Evolutionary conservation across 2,329 filamentous ascomycete genomes (phyloP).

Genomic region (Ophiocordyceps robertsii): DNA sequence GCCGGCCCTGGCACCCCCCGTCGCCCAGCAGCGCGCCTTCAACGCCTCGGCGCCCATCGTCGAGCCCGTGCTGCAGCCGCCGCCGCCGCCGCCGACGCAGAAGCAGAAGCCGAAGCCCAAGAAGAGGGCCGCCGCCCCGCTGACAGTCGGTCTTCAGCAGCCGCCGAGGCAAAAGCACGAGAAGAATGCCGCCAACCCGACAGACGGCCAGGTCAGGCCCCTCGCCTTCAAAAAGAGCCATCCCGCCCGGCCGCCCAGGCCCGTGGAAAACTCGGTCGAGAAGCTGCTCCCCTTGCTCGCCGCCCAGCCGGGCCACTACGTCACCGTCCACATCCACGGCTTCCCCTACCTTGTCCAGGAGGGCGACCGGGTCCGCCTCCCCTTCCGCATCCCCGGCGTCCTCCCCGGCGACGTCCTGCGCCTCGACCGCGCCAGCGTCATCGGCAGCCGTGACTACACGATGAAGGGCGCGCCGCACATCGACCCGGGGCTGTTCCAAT

Average conservation of each 20-base stretch:
- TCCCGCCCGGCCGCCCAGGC: conserved; percentile 17
- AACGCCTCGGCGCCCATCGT: conserved; percentile 37
- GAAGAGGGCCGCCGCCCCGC: not conserved
- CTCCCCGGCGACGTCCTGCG: conserved; percentile 74
- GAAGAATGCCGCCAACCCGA: conserved; percentile 25
- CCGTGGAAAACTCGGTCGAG: conserved; percentile 41
- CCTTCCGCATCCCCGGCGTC: conserved; percentile 66
- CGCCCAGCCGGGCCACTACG: conserved; percentile 64
- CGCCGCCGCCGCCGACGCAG: not conserved
- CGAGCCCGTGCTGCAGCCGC: conserved; percentile 17
- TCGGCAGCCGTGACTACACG: conserved; percentile 85
- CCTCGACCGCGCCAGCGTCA: conserved; percentile 67
- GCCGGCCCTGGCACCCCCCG: conserved; percentile 12
- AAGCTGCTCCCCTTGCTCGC: conserved; percentile 56
- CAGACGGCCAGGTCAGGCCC: conserved; percentile 16
- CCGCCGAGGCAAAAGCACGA: conserved; percentile 7
- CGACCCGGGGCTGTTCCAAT: conserved; percentile 74
- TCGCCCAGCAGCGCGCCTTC: conserved; percentile 21
- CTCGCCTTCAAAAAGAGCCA: conserved; percentile 27
- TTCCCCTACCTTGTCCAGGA: conserved; percentile 66
- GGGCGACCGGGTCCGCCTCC: conserved; percentile 63
- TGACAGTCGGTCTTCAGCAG: conserved; percentile 7
- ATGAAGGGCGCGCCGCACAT: conserved; percentile 71
- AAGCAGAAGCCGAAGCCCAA: not conserved
- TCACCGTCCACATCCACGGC: conserved; percentile 67